phyloP scores from a whole-genome alignment of 345 rosid species.

The Salix udensis region DNA sequence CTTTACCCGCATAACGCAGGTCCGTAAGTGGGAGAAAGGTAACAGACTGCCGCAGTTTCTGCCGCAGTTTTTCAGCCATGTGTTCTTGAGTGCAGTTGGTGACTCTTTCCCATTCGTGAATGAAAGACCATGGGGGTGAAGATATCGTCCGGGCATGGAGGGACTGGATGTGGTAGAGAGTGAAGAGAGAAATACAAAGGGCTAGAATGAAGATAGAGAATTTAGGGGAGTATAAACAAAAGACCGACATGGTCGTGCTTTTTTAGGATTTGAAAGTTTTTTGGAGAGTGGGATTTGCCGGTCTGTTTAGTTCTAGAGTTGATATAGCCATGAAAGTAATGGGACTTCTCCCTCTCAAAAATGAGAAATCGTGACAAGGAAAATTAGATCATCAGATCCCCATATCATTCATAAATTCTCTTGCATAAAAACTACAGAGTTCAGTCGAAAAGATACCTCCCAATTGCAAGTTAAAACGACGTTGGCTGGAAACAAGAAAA shows the following conservation, averaged over 20 bases:
- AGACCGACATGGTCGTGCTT: slow-evolving; percentile 1
- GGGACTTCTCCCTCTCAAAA: not conserved
- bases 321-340: slow-evolving; percentile 8
- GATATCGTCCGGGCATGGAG: slow-evolving; percentile 16
- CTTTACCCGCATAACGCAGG: slow-evolving; percentile 40
- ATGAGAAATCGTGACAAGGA: not conserved
- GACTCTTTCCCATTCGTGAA: slow-evolving; percentile 20
- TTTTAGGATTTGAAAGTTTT: not conserved
- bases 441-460: not conserved
- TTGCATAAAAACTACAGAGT: not conserved
- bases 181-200: slow-evolving; percentile 21
- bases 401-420: not conserved
- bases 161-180: slow-evolving; percentile 36
- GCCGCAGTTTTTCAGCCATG: slow-evolving; percentile 40
- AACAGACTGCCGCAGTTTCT: slow-evolving; percentile 46
- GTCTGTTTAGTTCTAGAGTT: not conserved
- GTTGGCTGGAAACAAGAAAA: not conserved
- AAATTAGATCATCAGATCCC: slow-evolving; percentile 6
- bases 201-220: slow-evolving; percentile 23
- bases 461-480: not conserved
- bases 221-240: slow-evolving; percentile 23
- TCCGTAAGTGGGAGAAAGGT: slow-evolving; percentile 69
- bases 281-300: not conserved
- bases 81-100: slow-evolving; percentile 13
- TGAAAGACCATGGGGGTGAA: slow-evolving; percentile 20